These are phyloP conservation scores for Chlorella sp. DNA, from an alignment of 139 green algal species.

Conservation along the genomic window DNA sequence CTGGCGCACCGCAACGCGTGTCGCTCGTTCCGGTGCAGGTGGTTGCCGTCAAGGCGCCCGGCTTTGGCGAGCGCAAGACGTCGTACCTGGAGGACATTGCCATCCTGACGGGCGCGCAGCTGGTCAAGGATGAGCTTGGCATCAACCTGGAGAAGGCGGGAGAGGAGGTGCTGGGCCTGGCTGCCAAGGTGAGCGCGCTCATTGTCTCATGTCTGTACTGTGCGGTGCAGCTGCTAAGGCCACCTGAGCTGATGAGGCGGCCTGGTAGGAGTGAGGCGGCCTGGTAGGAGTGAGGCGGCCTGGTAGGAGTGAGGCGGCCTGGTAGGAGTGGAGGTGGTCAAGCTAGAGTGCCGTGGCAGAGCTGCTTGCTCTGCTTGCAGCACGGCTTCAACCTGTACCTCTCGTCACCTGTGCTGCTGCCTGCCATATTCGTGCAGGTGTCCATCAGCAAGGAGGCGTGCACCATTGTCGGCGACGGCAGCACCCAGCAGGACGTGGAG, in stretches of 20 bases:
- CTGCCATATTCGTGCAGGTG: constrained; percentile 1
- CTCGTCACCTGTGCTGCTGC: not conserved
- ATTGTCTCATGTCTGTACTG: no score
- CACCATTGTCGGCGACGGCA: constrained; percentile 95
- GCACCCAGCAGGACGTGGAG: constrained; percentile 72
- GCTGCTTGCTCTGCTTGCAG: no score
- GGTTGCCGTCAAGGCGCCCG: constrained; percentile 85
- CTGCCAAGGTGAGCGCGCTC: constrained; percentile 89
- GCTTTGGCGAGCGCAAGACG: constrained; percentile 98
- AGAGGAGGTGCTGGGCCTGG: constrained; percentile 83
- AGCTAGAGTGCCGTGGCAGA: no score
- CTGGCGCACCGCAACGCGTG: no score
- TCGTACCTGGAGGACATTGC: constrained; percentile 99
- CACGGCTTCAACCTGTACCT: no score
- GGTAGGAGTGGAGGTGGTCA: no score
- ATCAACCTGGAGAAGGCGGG: constrained; percentile 88
- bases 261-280: no score
- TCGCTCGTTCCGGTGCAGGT: constrained; percentile 21
- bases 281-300: no score
- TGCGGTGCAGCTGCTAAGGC: no score
- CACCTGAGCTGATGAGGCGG: no score
- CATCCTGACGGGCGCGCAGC: constrained; percentile 87
- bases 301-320: no score
- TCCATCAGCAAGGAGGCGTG: constrained; percentile 86
- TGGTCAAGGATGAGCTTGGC: constrained; percentile 98